These are phyloP conservation scores for Annulohypoxylon stygium DNA, from an alignment of 495 filamentous ascomycete genomes.

Conservation along the genomic window DNA sequence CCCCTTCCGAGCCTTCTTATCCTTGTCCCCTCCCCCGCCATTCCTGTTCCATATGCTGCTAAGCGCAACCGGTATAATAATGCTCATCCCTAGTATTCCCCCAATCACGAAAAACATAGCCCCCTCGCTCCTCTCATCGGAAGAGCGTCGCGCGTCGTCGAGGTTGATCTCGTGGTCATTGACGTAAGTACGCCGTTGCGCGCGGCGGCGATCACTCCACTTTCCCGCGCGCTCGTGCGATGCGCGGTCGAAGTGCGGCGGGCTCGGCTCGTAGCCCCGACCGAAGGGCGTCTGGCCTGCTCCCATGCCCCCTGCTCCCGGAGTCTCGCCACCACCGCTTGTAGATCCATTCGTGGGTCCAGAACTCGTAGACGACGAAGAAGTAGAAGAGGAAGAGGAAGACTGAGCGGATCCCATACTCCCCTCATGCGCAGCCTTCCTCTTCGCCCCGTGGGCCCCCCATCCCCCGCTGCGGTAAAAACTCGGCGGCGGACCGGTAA, in stretches of 20 bases:
- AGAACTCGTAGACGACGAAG: slow-evolving; percentile 15
- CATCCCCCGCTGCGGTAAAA: slow-evolving; percentile 87
- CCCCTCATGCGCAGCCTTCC: slow-evolving; percentile 60
- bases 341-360: neutral
- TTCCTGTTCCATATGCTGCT: slow-evolving; percentile 40
- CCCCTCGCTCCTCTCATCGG: slow-evolving; percentile 43
- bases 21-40: slow-evolving; percentile 25
- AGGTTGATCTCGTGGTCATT: slow-evolving; percentile 20
- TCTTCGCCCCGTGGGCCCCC: slow-evolving; percentile 66
- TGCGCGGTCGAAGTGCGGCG: slow-evolving; percentile 76
- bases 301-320: slow-evolving; percentile 57
- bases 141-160: slow-evolving; percentile 1
- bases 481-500: slow-evolving; percentile 87
- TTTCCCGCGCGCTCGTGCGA: slow-evolving; percentile 69
- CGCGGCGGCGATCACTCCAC: slow-evolving; percentile 56
- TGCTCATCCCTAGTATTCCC: slow-evolving; percentile 54
- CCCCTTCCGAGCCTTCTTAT: slow-evolving; percentile 17
- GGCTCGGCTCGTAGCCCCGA: slow-evolving; percentile 71
- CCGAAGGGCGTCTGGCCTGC: slow-evolving; percentile 60
- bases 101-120: slow-evolving; percentile 59
- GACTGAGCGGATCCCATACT: slow-evolving; percentile 40
- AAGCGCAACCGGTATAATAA: slow-evolving; percentile 51
- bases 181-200: slow-evolving; percentile 34
- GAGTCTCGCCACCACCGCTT: neutral
- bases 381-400: slow-evolving; percentile 45